phyloP scores from a whole-genome alignment of 2,329 filamentous ascomycete species.

The Aspergillus hortae region DNA sequence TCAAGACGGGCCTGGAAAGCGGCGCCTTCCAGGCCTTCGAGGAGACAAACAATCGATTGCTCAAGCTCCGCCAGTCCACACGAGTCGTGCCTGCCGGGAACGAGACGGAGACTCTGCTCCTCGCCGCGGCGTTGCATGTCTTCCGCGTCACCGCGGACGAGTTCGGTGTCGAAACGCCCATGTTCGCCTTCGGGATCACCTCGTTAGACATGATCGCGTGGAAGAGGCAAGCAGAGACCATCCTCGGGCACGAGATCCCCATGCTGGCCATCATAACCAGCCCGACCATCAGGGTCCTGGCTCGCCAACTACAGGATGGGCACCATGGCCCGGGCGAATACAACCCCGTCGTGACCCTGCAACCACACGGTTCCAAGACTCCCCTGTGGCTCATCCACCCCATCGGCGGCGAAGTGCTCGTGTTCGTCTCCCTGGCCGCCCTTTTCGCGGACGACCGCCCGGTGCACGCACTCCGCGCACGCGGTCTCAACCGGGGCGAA shows the following conservation, averaged over 20 bases:
- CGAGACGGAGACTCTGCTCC: background rate
- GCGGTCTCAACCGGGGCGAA: slow-evolving; percentile 28
- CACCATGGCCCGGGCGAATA: slow-evolving; percentile 22
- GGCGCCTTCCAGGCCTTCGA: slow-evolving; percentile 44
- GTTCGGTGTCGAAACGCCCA: background rate
- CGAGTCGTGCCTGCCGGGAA: background rate
- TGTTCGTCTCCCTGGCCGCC: slow-evolving; percentile 32
- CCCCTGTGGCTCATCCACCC: slow-evolving; percentile 38
- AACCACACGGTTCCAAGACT: slow-evolving; percentile 21
- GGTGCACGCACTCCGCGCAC: slow-evolving; percentile 13
- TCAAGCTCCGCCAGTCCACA: background rate
- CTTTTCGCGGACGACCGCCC: slow-evolving; percentile 13
- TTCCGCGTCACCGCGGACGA: background rate
- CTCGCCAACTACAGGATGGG: slow-evolving; percentile 3
- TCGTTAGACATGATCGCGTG: background rate
- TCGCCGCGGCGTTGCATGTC: background rate
- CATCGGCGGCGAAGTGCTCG: slow-evolving; percentile 37
- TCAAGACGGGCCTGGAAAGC: slow-evolving; percentile 27
- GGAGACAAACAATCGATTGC: background rate
- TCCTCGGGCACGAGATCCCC: background rate
- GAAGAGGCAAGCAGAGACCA: background rate
- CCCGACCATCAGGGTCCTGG: slow-evolving; percentile 44
- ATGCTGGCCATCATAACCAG: background rate
- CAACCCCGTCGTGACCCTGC: slow-evolving; percentile 30
- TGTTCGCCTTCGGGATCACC: background rate